Percentiles rank a stretch among this genome's conserved stretches.
These are phyloP conservation scores for Colletotrichum paranaense DNA, from an alignment of 2,329 filamentous ascomycete species.

Conservation along the genomic window DNA sequence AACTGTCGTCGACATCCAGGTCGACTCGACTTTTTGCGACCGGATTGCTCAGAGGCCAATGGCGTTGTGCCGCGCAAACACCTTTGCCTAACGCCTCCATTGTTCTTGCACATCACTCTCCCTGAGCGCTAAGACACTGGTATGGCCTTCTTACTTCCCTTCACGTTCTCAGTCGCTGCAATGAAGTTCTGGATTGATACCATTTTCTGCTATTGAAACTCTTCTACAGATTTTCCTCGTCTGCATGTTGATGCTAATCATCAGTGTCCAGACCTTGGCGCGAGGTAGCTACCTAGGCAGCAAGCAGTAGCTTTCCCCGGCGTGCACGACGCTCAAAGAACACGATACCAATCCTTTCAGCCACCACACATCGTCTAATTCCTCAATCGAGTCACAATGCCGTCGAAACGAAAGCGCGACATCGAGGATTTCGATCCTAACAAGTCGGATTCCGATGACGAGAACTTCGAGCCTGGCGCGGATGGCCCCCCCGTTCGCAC, in stretches of 20 bases:
- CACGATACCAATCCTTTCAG: constrained; percentile 4
- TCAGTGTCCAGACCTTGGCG: background rate
- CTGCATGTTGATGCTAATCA: background rate
- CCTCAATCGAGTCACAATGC: constrained; percentile 46
- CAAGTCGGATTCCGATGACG: constrained; percentile 74
- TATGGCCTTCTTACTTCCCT: constrained; percentile 18
- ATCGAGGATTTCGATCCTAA: constrained; percentile 73
- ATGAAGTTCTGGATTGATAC: background rate
- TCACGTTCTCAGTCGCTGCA: background rate
- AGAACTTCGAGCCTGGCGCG: constrained; percentile 69
- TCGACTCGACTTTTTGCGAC: background rate
- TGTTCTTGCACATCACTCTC: constrained; percentile 28
- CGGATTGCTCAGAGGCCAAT: constrained; percentile 20
- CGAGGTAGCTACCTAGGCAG: constrained; percentile 5
- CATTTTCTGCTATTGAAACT: background rate
- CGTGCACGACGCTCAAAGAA: constrained; percentile 22
- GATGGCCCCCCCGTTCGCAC: constrained; percentile 55
- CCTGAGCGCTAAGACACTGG: constrained; percentile 22
- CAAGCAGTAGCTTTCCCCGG: background rate
- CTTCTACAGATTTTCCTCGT: background rate
- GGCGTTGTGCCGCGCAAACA: constrained; percentile 10
- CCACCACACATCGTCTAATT: background rate
- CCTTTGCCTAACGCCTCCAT: constrained; percentile 25
- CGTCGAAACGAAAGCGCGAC: constrained; percentile 68
- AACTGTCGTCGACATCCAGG: constrained; percentile 2